phyloP scores from a whole-genome alignment of 768 basidiomycete genomes.

The Sarcodon sp. region DNA sequence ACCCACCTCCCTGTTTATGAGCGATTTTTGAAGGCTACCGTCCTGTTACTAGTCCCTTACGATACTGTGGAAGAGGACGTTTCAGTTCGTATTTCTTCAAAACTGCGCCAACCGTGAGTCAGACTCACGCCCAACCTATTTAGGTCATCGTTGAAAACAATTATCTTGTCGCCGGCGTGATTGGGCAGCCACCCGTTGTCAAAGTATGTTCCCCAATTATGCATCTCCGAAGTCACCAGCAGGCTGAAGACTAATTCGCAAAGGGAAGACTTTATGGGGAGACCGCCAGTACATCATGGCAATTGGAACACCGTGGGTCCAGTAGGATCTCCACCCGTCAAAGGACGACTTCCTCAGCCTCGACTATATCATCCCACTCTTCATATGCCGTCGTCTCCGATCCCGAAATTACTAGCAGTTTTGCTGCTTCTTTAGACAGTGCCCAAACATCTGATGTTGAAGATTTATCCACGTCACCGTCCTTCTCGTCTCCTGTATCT shows the following conservation, averaged over 20 bases:
- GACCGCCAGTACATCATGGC: constrained; percentile 61
- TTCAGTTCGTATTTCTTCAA: constrained; percentile 28
- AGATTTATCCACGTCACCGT: constrained; percentile 21
- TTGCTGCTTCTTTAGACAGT: constrained; percentile 72
- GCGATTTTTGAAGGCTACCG: constrained; percentile 43
- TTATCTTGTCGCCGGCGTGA: constrained; percentile 61
- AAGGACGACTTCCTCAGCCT: constrained; percentile 63
- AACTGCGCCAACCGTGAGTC: background rate
- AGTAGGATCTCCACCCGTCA: constrained; percentile 41
- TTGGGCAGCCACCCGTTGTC: constrained; percentile 54
- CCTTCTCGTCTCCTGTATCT: constrained; percentile 4
- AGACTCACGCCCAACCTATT: background rate
- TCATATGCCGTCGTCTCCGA: constrained; percentile 80
- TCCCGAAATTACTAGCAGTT: constrained; percentile 74
- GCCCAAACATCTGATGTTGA: constrained; percentile 62
- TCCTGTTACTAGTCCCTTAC: constrained; percentile 62
- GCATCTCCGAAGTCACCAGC: no score
- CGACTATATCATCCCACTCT: constrained; percentile 66
- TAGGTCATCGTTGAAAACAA: constrained; percentile 67
- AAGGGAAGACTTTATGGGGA: constrained; percentile 67
- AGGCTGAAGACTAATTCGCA: background rate
- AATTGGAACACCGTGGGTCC: constrained; percentile 56
- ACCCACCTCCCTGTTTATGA: constrained; percentile 10
- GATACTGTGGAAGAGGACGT: constrained; percentile 63
- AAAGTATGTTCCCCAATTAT: constrained; percentile 35